Conservation (phyloP, 495 filamentous ascomycete species). For the Neurospora sp. region DNA sequence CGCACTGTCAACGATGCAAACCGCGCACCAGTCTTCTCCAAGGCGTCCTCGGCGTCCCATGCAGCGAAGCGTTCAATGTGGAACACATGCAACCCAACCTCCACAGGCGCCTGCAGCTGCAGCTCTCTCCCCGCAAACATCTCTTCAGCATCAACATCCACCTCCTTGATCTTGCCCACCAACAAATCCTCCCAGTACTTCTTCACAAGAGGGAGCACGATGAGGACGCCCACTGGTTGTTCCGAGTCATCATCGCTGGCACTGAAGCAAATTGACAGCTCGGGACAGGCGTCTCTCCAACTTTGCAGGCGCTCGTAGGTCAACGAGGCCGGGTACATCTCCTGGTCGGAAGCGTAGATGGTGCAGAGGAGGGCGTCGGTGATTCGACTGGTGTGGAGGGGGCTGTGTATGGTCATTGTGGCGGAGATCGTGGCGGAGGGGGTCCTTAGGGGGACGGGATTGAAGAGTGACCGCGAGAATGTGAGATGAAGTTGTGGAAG, state of each 20-base stretch:
- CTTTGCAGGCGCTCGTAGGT: conserved; percentile 13
- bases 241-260: neutral
- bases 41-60: neutral
- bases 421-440: neutral
- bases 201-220: conserved; percentile 16
- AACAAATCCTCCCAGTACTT: conserved; percentile 42
- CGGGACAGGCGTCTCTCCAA: conserved; percentile 17
- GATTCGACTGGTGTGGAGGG: neutral
- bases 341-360: conserved; percentile 24
- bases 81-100: conserved; percentile 26
- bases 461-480: neutral
- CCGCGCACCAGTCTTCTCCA: neutral
- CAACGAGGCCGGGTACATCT: conserved; percentile 25
- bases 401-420: neutral
- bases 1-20: neutral
- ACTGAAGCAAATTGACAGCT: conserved; percentile 15
- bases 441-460: too few relatives aligned
- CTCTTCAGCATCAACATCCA: conserved; percentile 53
- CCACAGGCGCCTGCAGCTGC: conserved; percentile 6
- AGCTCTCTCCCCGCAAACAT: conserved; percentile 36
- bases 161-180: conserved; percentile 58
- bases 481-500: neutral
- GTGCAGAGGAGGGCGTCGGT: conserved; percentile 6
- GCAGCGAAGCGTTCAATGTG: conserved; percentile 22
- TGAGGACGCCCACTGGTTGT: conserved; percentile 13